Conservation (phyloP, 257 asterid genomes). For the Solanum gracilifrons region DNA sequence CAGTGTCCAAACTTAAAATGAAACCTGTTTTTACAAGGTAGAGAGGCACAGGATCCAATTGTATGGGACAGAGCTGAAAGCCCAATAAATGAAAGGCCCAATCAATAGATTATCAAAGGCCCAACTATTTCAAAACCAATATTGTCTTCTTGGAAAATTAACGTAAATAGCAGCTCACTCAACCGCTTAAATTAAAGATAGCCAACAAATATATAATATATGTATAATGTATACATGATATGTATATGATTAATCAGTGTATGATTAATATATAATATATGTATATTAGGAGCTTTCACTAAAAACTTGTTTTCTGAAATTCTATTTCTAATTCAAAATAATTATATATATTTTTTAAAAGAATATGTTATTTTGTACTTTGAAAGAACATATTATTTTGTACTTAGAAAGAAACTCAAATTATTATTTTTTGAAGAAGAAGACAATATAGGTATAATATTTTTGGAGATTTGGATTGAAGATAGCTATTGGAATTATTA, state of each 20-base stretch:
- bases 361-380: not conserved
- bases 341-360: fast-evolving
- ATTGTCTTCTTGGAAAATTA: not conserved
- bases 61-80: not conserved
- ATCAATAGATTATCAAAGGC: not conserved
- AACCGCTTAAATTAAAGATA: not conserved
- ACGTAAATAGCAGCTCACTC: too few relatives aligned
- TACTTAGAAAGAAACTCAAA: not conserved
- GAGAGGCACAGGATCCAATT: not conserved
- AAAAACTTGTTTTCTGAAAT: not conserved
- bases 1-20: not conserved
- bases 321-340: not conserved
- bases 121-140: not conserved
- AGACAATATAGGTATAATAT: not conserved
- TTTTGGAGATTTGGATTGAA: not conserved
- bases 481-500: not conserved
- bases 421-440: not conserved
- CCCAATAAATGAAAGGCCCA: not conserved
- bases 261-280: too few relatives aligned
- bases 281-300: not conserved
- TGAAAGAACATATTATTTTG: not conserved
- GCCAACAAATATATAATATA: too few relatives aligned
- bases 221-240: too few relatives aligned
- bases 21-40: not conserved
- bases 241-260: too few relatives aligned